Evolutionary conservation across 83 land plant species (phyloP), one percentile per base, ranked within the genome.

Genomic region (Picea abies): DNA sequence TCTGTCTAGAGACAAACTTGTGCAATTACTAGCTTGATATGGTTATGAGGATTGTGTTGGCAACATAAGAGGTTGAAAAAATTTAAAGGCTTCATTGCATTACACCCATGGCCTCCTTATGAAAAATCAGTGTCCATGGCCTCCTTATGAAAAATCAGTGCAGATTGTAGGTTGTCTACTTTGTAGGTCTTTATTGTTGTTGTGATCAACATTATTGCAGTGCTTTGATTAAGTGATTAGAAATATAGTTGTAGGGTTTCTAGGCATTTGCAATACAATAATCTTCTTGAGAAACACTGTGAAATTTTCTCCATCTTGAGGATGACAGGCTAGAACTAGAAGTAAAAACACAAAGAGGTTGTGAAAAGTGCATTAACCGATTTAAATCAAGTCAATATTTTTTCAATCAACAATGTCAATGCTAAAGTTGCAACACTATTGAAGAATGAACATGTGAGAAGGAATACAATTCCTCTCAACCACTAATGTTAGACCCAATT

Each of bases 211-310:
- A 44, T 71, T 71, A 73, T 73, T 73, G 0, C 20, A 73, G 56
- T n/a, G 41, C 10, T 70, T 37, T 37, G 75, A 70, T 39, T 32
- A 19, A 4, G 10, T 44, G 0, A 7, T 1, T 11, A 26, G 20
- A 20, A 72, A 66, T 64, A 6, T 23, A 67, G 58, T 80, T 67
- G 44, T 14, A 32, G 52, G 52, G 32, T 44, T 64, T 47, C 25
- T 29, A 4, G 52, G 29, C 32, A 80, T 32, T 44, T 80, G 39
- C 39, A 64, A 23, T 44, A 79, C 84, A 85, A 85, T 84, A 29
- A 82, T 52, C 58, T 11, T 52, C 58, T 14, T 52, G 3, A 52
- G 58, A 14, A 52, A 11, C 12, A 10, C 3, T 52, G 58, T 1
- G 1, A 52, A 52, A 2, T 11, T 52, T 52, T 10, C 3, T 52